Evolutionary conservation across 495 filamentous ascomycete species (phyloP).

Genomic region (Xeromyces bisporus): DNA sequence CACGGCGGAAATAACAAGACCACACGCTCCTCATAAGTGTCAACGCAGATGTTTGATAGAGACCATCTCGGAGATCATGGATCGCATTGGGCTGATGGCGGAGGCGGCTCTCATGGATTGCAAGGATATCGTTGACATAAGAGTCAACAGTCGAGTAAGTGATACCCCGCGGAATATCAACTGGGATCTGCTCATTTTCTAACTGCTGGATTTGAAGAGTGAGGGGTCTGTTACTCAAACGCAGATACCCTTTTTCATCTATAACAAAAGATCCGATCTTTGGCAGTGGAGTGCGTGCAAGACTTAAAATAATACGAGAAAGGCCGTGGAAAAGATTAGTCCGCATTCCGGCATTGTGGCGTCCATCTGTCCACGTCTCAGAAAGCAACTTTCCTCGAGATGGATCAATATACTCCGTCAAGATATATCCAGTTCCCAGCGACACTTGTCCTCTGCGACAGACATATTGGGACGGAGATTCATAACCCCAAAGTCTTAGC

Average conservation of each 20-base stretch:
- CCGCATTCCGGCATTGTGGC: slow-evolving; percentile 5
- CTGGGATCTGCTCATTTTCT: slow-evolving; percentile 22
- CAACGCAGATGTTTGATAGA: slow-evolving; percentile 12
- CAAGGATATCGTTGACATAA: slow-evolving; percentile 16
- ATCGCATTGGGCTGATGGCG: slow-evolving; percentile 19
- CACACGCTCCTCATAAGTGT: slow-evolving; percentile 14
- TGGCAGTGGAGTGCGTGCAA: slow-evolving; percentile 10
- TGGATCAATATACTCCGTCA: slow-evolving; percentile 17
- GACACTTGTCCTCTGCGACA: slow-evolving; percentile 4
- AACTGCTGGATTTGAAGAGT: slow-evolving; percentile 12
- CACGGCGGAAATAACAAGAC: slow-evolving; percentile 10
- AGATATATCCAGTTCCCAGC: slow-evolving; percentile 11
- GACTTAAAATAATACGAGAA: slow-evolving; percentile 12
- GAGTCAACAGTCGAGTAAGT: slow-evolving; percentile 17
- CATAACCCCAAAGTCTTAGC: slow-evolving; percentile 9
- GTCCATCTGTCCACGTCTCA: slow-evolving; percentile 12
- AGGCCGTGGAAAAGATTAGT: slow-evolving; percentile 15
- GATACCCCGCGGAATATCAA: slow-evolving; percentile 12
- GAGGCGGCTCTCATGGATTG: slow-evolving; percentile 15
- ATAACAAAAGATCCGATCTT: slow-evolving; percentile 13
- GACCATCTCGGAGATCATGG: slow-evolving; percentile 11
- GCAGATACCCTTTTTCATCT: slow-evolving; percentile 10
- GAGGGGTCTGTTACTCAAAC: slow-evolving; percentile 14
- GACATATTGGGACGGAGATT: slow-evolving; percentile 11
- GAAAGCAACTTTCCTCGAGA: slow-evolving; percentile 14